These are phyloP conservation scores for Leccinum uliginosum DNA, from an alignment of 768 basidiomycete species.

Conservation along the genomic window DNA sequence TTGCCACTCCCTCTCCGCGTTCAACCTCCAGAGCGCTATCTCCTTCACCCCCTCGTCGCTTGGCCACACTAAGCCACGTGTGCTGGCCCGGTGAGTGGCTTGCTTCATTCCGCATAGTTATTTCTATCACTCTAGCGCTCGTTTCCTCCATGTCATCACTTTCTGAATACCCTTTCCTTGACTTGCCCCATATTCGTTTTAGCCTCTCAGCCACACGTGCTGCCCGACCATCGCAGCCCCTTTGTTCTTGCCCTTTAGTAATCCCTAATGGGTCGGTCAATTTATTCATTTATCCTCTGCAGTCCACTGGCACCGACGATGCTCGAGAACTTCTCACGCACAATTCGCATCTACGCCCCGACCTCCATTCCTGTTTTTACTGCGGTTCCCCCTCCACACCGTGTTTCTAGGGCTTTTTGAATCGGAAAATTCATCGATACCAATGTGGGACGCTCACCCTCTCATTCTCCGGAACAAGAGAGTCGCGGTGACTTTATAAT, in stretches of 20 bases:
- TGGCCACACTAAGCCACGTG: constrained; percentile 30
- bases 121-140: constrained; percentile 1
- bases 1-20: constrained; percentile 12
- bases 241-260: not conserved
- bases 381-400: constrained; percentile 44
- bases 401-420: constrained; percentile 45
- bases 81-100: constrained; percentile 27
- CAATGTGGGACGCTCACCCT: constrained; percentile 17
- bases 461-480: constrained; percentile 8
- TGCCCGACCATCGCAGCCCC: constrained; percentile 2
- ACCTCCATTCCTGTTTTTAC: constrained; percentile 46
- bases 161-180: constrained; percentile 4
- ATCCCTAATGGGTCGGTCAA: not conserved
- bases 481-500: too few species aligned
- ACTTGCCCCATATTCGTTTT: constrained; percentile 11
- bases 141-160: constrained; percentile 11
- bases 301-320: constrained; percentile 48
- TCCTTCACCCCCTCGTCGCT: constrained; percentile 9
- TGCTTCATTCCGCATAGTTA: not conserved
- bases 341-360: constrained; percentile 52
- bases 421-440: constrained; percentile 41
- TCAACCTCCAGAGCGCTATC: constrained; percentile 8
- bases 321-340: constrained; percentile 48
- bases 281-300: constrained; percentile 10
- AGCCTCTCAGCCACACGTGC: constrained; percentile 17